Base-by-base conservation (phyloP, 768 basidiomycete species). In the Lactarius tabidus region DNA sequence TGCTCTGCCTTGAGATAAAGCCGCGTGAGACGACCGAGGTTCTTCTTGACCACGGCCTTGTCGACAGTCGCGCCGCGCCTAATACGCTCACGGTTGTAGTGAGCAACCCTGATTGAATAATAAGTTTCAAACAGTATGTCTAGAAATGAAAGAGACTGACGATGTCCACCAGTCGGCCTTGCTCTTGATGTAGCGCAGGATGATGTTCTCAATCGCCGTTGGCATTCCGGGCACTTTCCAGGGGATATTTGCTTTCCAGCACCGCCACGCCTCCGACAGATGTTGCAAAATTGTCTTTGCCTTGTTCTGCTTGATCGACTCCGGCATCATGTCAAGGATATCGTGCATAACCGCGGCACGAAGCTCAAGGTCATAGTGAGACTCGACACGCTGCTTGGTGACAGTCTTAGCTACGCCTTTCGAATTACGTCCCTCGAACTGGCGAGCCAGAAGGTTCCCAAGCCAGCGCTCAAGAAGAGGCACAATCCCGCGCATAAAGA, bases 201-300 rank as follows among this genome's bases (percentile, higher is more conserved):
- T 98, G 76, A 99, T 98, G 76, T 98, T 98, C 78, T 99, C 97
- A 68, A 99, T 97, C 14, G 97, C 94, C 1, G 97, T 98, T 0
- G 95, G 95, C 97, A 98, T 98, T 43, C 97, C 97, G 12, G 95
- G 97, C 1, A 98, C 97, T 77, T 98, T 98, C 97, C 97, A 99
- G 26, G 97, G 97, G 72, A 99, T 94, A 73, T 94, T 94, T 4
- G 92, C 92, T 76, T 94, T 94, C 92, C 92, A 94, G 77, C 95
- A 98, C 71, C 96, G 83, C 97, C 97, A 98, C 12, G 96, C 97
- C 75, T 98, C 97, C 3, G 95, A 97, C 70, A 98, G 78, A 75
- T 98, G 97, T 75, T 99, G 97, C 74, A 99, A 74, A 69, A 99
- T 98, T 14, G 97, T 98, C 82, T 99, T 99, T n/a, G 95, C 88